Evolutionary conservation across 2,329 filamentous ascomycete genomes (phyloP), one percentile per base, ranked within the genome.

Genomic region (Colletotrichum tofieldiae): DNA sequence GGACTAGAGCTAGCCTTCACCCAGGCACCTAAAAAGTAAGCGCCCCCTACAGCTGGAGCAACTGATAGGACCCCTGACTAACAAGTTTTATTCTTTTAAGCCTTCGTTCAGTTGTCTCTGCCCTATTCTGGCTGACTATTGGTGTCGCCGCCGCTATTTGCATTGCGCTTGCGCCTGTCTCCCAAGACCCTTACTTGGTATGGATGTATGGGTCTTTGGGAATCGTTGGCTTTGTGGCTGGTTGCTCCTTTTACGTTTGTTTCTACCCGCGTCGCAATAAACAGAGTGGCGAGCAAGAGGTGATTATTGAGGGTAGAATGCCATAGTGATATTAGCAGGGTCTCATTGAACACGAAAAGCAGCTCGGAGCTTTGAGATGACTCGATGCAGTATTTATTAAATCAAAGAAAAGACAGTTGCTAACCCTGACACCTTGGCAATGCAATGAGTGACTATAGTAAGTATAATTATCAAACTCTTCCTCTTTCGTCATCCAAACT

Each of bases 1-100:
- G 89, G 90, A 71, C 86, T 93, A 14, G 92, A 94, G 79, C 93
- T 93, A 76, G 92, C 91, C 26, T 94, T 91, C 81, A 93, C 91
- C 77, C 93, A 94, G 80, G 92, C 92, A 0, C 92, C 92, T 3
- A 72, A 68, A 23, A 72, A 72, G 65, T 72, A 45, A 68, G 58
- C 18, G 7, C 32, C 14, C 11, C 35, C 23, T 26, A 2, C 29
- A 32, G 5, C 37, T 18, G 12, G 55, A 32, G 23, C n/a, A 12
- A 45, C 29, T 4, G 2, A n/a, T 26, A 4, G 32, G 1, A 14
- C 18, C 8, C 1, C 16, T 37, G 8, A 11, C 56, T 54, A 26
- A 62, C 35, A 29, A 23, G 11, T 35, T 52, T 37, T 11, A 3
- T 16, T 35, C 32, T 35, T 23, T 18, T 7, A 45, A 64, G 65